Base-by-base conservation (phyloP, 805 yeast genomes). In the Candida sanyiensis region DNA sequence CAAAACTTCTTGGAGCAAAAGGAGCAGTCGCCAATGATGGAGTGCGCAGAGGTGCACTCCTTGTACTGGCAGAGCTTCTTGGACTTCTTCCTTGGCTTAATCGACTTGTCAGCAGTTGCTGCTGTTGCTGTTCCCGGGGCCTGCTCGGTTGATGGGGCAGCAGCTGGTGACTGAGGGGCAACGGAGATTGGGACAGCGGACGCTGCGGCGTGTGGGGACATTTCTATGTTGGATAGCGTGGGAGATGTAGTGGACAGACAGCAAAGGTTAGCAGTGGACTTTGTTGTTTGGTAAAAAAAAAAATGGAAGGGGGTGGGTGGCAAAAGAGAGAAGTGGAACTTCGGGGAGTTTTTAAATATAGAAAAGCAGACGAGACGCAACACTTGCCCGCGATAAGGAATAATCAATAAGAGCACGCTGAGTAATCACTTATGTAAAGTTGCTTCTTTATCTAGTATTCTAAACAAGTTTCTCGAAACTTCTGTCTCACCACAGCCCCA, bases 1-100 rank as follows among this genome's bases (percentile, higher is more conserved):
- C 85, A 78, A 51, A 73, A 78, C 56, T 75, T 75, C 40, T 81
- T 81, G 40, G 67, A 67, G 55, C 85, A 78, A 51, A 73, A 76
- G 33, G 69, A 64, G 50, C 85, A 78, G 48, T 75, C 79, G 19
- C 85, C 85, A 34, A 78, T 15, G 75, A 77, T 32, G 63, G 61
- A 25, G 73, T 64, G 44, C 54, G 58, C 49, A 4, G 49, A 44
- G 1, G 54, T 43, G 35, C 59, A 55, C 11, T 43, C 31, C 31
- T 44, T 48, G 39, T 49, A 49, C 7, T 50, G 49, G 37, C 59
- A 55, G 7, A 54, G 44, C 44, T 55, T 55, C 43, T 55, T 55
- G 8, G 57, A 52, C 40, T 55, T 55, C 50, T 54, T 55, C 49
- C 54, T 54, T 21, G 50, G 47, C 38, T 50, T 52, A 21, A 37